Evolutionary conservation across 441 rosid species (phyloP).

Genomic region (Erodium moschatum): DNA sequence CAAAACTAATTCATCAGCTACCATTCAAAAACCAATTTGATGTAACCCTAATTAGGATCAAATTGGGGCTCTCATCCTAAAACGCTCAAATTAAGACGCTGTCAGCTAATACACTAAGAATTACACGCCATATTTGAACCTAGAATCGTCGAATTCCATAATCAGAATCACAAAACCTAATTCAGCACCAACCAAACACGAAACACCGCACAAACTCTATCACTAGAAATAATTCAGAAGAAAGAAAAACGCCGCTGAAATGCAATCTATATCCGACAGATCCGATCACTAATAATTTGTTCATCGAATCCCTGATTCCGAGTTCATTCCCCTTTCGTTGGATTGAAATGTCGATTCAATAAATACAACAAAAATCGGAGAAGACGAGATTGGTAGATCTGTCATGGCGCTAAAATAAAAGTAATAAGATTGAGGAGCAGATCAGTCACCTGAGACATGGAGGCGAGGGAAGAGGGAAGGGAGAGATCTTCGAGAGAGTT

Average conservation of each 20-base stretch:
- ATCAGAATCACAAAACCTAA: background rate
- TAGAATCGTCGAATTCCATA: background rate
- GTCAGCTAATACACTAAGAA: background rate
- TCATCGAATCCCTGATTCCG: background rate
- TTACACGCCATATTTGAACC: background rate
- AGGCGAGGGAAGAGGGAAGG: conserved; percentile 9
- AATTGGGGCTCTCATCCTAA: background rate
- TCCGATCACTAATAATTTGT: background rate
- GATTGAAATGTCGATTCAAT: background rate
- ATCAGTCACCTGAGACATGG: conserved; percentile 50
- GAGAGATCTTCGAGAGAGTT: conserved; percentile 1
- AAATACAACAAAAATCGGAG: background rate
- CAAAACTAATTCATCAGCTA: background rate
- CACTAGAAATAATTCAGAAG: background rate
- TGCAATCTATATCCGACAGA: background rate
- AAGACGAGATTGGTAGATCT: background rate
- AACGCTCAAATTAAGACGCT: background rate
- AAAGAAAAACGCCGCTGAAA: background rate
- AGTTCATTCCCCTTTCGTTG: background rate
- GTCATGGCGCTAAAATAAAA: background rate
- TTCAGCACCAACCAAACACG: background rate
- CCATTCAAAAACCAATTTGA: background rate
- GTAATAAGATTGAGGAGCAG: background rate
- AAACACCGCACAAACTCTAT: background rate
- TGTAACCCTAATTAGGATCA: background rate